Base-by-base conservation (phyloP, 768 basidiomycete species). In the Mycena galopus region DNA sequence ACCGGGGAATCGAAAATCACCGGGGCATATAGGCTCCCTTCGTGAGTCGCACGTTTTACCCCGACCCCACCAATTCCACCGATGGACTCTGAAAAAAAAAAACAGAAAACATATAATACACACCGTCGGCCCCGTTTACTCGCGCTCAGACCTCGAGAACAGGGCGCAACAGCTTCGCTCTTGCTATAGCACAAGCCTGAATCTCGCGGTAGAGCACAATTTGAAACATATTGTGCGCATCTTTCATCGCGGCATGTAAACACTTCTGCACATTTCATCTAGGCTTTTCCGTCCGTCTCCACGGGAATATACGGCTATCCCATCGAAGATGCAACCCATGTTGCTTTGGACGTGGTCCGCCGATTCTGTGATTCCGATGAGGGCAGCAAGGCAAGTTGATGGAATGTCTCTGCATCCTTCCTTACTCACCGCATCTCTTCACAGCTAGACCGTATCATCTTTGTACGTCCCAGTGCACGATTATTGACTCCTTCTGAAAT, bases 251-350 rank as follows among this genome's bases (percentile, higher is more conserved):
- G 73, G 29, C 59, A 30, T 50, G 10, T 29, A 35, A 53, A 33
- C 32, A 58, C 42, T 17, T 23, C 69, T 30, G 32, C 25, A 37
- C 44, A n/a, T 8, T 37, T 8, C 9, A 12, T 8, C 30, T 59
- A 95, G 95, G 94, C 94, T 4, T 95, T 96, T 75, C 92, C 92
- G 7, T 91, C 90, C 7, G 89, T 96, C 61, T 95, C 94, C 4
- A 95, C 94, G 0, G 95, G 88, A 0, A 84, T 94, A 19, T 96
- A 94, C 72, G 88, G 91, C 3, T 96, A 95, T 80, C 95, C 94
- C 1, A 90, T 94, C 55, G 81, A 82, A 53, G 90, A 89, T 73
- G 95, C 94, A 0, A 91, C 95, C 0, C 87, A 88, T 33, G 86
- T 96, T 63, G 94, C 94, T 3, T 79, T 95, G 64, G 82, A 86